phyloP scores from a whole-genome alignment of 768 basidiomycete genomes.

The Goffeauzyma gilvescens region DNA sequence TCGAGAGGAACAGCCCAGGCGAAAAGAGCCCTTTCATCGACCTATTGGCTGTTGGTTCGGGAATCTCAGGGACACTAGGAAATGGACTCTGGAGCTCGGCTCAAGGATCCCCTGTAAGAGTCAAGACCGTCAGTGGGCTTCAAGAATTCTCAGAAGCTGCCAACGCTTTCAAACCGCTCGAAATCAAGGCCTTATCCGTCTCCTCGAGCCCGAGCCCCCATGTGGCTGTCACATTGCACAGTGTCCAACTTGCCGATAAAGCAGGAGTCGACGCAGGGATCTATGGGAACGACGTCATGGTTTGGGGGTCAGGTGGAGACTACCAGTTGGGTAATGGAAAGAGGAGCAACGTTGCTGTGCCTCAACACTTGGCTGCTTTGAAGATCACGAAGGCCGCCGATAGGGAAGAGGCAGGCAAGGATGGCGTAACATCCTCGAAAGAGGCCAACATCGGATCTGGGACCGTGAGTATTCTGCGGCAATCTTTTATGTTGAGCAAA shows the following conservation, averaged over 20 bases:
- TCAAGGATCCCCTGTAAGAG: constrained; percentile 50
- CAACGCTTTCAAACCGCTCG: constrained; percentile 45
- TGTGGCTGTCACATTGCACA: constrained; percentile 54
- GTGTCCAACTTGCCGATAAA: constrained; percentile 36
- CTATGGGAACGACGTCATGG: constrained; percentile 32
- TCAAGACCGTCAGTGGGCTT: constrained; percentile 62
- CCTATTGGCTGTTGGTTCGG: constrained; percentile 61
- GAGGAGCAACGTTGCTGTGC: constrained; percentile 32
- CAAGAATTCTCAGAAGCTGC: constrained; percentile 58
- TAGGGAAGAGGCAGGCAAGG: too few relatives aligned
- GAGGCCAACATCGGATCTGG: constrained; percentile 23
- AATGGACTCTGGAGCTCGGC: constrained; percentile 47
- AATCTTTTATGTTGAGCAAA: not conserved
- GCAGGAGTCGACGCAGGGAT: constrained; percentile 21
- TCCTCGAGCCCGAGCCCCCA: constrained; percentile 42
- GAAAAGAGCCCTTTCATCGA: constrained; percentile 32
- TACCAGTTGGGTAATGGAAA: constrained; percentile 35
- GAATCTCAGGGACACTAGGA: constrained; percentile 46
- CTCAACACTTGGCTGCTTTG: constrained; percentile 33
- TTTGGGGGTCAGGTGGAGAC: constrained; percentile 22
- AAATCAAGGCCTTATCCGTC: constrained; percentile 45
- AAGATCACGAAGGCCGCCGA: constrained; percentile 2
- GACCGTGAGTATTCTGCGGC: constrained; percentile 12
- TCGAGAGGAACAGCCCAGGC: too few relatives aligned
- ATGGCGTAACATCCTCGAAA: not conserved